A percentile compares a stretch with the other conserved stretches of the same genome.
Conservation (phyloP, 352 stramenopile species). For the Phytophthora pisi region DNA sequence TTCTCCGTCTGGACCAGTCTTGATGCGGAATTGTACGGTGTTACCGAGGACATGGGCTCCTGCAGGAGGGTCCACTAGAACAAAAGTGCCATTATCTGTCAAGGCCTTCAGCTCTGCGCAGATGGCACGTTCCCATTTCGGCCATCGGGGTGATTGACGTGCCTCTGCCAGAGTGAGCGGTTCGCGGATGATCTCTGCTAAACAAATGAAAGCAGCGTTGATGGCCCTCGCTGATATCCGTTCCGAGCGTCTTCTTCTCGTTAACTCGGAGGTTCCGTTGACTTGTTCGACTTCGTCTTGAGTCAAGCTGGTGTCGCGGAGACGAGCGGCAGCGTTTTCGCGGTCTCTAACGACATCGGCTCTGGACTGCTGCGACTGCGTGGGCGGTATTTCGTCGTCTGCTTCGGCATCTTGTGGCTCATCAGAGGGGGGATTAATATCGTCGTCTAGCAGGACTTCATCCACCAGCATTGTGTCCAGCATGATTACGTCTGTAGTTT, state of each 20-base stretch:
- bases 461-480: constrained; percentile 12
- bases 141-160: background rate
- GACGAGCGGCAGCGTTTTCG: background rate
- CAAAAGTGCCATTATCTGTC: constrained; percentile 1
- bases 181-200: constrained; percentile 4
- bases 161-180: background rate
- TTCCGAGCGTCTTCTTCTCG: background rate
- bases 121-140: background rate
- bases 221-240: background rate
- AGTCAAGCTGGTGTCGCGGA: background rate
- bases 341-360: background rate
- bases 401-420: background rate
- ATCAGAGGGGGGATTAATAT: background rate
- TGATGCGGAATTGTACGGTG: constrained; percentile 12
- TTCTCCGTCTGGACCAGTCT: constrained; percentile 1
- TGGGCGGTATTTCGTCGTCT: too few species aligned
- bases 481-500: background rate
- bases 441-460: background rate
- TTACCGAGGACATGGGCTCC: constrained; percentile 1
- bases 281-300: background rate
- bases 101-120: background rate
- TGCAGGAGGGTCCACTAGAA: constrained; percentile 4
- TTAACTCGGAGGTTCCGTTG: background rate
- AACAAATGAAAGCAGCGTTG: background rate
- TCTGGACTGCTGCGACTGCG: too few species aligned